These are phyloP conservation scores for Trichoderma asperellum DNA, from an alignment of 2,329 filamentous ascomycete genomes.

Conservation along the genomic window DNA sequence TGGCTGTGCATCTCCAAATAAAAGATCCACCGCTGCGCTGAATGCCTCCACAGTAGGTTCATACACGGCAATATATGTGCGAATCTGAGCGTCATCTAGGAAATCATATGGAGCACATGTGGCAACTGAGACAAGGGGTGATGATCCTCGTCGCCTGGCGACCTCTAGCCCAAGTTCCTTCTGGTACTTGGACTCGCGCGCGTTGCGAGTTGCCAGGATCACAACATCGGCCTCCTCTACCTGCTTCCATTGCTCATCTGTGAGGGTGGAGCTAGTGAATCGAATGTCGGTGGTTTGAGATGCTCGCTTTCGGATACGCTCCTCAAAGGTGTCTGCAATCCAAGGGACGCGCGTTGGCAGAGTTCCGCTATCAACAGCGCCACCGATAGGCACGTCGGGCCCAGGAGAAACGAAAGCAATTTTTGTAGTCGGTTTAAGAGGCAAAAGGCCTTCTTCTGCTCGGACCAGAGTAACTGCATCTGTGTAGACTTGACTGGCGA, in stretches of 20 bases:
- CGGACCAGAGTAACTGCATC: constrained; percentile 34
- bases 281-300: constrained; percentile 31
- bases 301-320: constrained; percentile 31
- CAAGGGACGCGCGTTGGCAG: constrained; percentile 36
- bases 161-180: constrained; percentile 33
- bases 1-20: constrained; percentile 32
- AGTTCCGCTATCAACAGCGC: constrained; percentile 34
- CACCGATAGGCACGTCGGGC: constrained; percentile 34
- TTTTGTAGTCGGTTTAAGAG: constrained; percentile 29
- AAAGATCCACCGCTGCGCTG: constrained; percentile 31
- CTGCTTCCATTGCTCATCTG: constrained; percentile 31
- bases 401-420: constrained; percentile 37
- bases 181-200: constrained; percentile 35
- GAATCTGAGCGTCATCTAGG: constrained; percentile 32
- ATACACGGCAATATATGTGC: constrained; percentile 35
- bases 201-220: constrained; percentile 36
- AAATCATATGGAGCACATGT: constrained; percentile 38
- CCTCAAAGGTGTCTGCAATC: constrained; percentile 34
- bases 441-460: constrained; percentile 29
- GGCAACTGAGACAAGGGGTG: constrained; percentile 32
- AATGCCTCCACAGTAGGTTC: constrained; percentile 38
- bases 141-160: constrained; percentile 27
- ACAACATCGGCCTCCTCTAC: constrained; percentile 34
- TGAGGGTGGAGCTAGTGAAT: constrained; percentile 32
- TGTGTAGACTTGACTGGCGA: constrained; percentile 33